Conservation (phyloP, 345 rosid genomes). For the Acer negundo region DNA sequence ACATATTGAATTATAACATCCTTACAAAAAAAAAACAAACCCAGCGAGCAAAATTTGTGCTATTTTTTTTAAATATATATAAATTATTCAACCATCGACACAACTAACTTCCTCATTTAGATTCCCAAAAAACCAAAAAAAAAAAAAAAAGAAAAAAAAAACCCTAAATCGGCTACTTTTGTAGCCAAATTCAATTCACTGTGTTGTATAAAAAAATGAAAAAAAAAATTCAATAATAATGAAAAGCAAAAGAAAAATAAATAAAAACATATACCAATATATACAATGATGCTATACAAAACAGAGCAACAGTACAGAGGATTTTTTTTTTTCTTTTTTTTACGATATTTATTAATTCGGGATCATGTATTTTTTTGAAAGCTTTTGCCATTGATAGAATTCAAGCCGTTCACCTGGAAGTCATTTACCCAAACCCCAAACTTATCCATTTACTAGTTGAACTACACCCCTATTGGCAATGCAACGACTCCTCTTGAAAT, state of each 20-base stretch:
- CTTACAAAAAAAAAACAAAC: background rate
- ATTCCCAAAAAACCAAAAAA: constrained; percentile 7
- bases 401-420: no score
- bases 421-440: no score
- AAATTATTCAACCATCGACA: constrained; percentile 28
- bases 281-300: constrained; percentile 66
- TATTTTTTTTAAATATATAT: background rate
- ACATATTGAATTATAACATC: background rate
- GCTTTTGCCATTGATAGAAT: no score
- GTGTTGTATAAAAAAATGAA: constrained; percentile 21
- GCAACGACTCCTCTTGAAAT: no score
- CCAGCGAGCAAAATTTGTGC: constrained; percentile 4
- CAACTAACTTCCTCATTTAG: constrained; percentile 18
- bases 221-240: background rate
- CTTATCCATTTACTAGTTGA: no score
- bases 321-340: no score
- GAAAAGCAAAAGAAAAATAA: background rate
- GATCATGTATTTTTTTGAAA: no score
- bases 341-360: no score
- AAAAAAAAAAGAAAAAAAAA: background rate
- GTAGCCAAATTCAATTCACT: constrained; percentile 43
- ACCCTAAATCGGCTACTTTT: constrained; percentile 27
- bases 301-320: no score
- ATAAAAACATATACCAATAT: constrained; percentile 41
- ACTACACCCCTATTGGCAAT: no score